Percentiles rank a stretch among this genome's conserved stretches.
Evolutionary conservation across 192 early-diverging fungal genomes (phyloP).

Genomic region (Pecoramyces ruminantium): DNA sequence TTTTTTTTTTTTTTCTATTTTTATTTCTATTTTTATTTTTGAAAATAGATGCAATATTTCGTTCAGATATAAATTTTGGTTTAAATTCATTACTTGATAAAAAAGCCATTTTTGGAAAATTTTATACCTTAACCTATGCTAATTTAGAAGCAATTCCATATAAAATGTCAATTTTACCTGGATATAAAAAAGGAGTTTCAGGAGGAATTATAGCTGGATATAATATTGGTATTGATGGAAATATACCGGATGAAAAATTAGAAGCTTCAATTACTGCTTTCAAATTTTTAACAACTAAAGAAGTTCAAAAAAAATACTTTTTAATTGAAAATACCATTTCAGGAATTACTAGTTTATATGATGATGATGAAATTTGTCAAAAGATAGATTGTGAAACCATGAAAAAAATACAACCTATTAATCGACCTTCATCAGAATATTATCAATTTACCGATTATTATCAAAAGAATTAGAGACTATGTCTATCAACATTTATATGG

Average conservation of each 20-base stretch:
- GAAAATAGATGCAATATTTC: not conserved
- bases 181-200: not conserved
- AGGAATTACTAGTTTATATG: not conserved
- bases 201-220: not conserved
- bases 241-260: not conserved
- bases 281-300: not conserved
- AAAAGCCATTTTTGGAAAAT: not conserved
- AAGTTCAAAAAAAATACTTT: not conserved
- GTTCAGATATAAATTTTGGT: not conserved
- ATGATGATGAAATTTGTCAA: not conserved
- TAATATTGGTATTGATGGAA: not conserved
- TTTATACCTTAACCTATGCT: not conserved
- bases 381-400: not conserved
- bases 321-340: not conserved
- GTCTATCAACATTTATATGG: not conserved
- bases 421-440: not conserved
- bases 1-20: too few relatives aligned
- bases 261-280: not conserved
- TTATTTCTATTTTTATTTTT: too few relatives aligned
- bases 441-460: not conserved
- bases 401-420: not conserved
- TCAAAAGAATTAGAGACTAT: not conserved
- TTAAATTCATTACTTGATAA: not conserved
- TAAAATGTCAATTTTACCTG: not conserved
- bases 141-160: not conserved